Percentiles rank a stretch among this genome's conserved stretches.
Conservation (phyloP, 805 yeast genomes). For the Ogataea neopini region DNA sequence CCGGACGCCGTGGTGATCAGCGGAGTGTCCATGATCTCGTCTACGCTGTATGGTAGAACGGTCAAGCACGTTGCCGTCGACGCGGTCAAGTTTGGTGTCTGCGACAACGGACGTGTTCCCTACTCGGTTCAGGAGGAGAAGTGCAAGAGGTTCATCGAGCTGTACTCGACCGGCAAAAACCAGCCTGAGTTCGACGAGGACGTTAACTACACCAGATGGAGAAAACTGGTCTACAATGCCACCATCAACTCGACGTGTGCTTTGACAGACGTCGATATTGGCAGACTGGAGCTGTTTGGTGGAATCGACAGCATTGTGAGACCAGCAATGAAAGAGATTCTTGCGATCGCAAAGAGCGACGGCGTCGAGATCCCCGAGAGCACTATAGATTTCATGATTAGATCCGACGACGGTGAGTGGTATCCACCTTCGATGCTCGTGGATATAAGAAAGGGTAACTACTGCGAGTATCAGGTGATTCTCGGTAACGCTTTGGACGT, state of each 20-base stretch:
- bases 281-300: constrained; percentile 48
- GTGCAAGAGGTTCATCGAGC: constrained; percentile 34
- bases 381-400: constrained; percentile 49
- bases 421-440: constrained; percentile 51
- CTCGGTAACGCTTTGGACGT: constrained; percentile 42
- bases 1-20: constrained; percentile 39
- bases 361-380: constrained; percentile 54
- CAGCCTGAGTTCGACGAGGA: constrained; percentile 35
- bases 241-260: constrained; percentile 48
- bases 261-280: constrained; percentile 42
- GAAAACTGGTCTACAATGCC: constrained; percentile 49
- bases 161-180: constrained; percentile 37
- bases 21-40: constrained; percentile 42
- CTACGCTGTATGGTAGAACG: constrained; percentile 32
- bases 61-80: constrained; percentile 40
- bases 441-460: constrained; percentile 44
- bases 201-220: constrained; percentile 45
- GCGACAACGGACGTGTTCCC: constrained; percentile 34
- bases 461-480: constrained; percentile 45
- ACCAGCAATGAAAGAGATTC: constrained; percentile 71
- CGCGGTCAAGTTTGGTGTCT: constrained; percentile 36
- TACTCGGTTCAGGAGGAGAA: constrained; percentile 29
- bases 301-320: constrained; percentile 41
- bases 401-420: constrained; percentile 48
- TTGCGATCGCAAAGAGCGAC: constrained; percentile 65